These are phyloP conservation scores for Coemansia javaensis DNA, from an alignment of 192 early-diverging fungal genomes.

Conservation along the genomic window DNA sequence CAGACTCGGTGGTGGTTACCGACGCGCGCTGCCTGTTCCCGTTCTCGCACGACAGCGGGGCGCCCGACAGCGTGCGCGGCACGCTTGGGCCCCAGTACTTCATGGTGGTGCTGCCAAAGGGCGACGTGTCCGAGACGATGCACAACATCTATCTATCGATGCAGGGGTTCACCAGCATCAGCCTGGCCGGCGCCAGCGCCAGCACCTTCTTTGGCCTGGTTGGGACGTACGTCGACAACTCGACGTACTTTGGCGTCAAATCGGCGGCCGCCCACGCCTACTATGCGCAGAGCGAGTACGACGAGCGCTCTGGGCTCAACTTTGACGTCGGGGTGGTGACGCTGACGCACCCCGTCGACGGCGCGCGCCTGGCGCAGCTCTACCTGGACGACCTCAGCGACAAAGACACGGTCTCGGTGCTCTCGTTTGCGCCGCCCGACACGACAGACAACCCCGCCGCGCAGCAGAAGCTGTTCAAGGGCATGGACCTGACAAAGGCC, in stretches of 20 bases:
- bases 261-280: conserved; percentile 38
- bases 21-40: conserved; percentile 48
- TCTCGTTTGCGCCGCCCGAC: conserved; percentile 22
- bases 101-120: conserved; percentile 38
- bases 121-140: conserved; percentile 29
- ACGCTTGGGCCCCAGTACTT: conserved; percentile 34
- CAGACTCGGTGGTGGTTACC: conserved; percentile 27
- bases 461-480: conserved; percentile 30
- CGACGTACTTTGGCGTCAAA: conserved; percentile 36
- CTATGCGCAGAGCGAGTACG: conserved; percentile 44
- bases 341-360: conserved; percentile 22
- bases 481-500: conserved; percentile 39
- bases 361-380: conserved; percentile 13
- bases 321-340: conserved; percentile 46
- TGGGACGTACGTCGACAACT: conserved; percentile 35
- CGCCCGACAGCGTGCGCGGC: conserved; percentile 17
- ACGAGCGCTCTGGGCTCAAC: conserved; percentile 27
- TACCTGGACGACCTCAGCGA: conserved; percentile 35
- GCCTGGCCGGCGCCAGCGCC: conserved; percentile 27
- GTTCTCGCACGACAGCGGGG: conserved; percentile 29
- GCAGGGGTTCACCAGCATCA: conserved; percentile 19
- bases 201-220: conserved; percentile 35
- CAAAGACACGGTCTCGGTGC: conserved; percentile 12
- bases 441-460: conserved; percentile 30
- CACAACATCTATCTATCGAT: conserved; percentile 44